phyloP scores from a whole-genome alignment of 2,329 filamentous ascomycete species.

The Cryphonectria naterciae region DNA sequence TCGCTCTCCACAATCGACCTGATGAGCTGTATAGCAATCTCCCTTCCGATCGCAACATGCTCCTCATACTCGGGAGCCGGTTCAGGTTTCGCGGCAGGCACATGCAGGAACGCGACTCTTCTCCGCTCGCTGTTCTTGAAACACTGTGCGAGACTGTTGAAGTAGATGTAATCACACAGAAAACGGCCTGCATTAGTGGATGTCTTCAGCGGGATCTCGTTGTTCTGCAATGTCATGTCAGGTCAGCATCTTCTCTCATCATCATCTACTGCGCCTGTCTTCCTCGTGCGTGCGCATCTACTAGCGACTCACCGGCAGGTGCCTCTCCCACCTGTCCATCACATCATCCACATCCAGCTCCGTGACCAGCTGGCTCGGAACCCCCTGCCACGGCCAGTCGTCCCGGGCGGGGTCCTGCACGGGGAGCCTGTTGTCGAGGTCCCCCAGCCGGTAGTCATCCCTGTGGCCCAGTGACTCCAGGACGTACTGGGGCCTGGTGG shows the following conservation, averaged over 20 bases:
- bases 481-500: constrained; percentile 65
- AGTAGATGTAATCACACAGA: constrained; percentile 80
- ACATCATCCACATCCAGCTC: constrained; percentile 63
- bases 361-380: constrained; percentile 60
- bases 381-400: constrained; percentile 59
- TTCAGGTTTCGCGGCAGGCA: constrained; percentile 76
- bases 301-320: constrained; percentile 50
- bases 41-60: constrained; percentile 52
- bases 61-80: constrained; percentile 60
- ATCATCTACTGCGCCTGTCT: not conserved
- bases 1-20: constrained; percentile 60
- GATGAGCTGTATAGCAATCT: constrained; percentile 58
- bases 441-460: constrained; percentile 70
- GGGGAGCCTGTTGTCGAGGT: constrained; percentile 68
- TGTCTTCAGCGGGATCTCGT: constrained; percentile 53
- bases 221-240: constrained; percentile 37
- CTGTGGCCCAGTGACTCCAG: constrained; percentile 73
- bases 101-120: constrained; percentile 72
- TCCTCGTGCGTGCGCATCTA: not conserved
- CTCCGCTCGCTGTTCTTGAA: constrained; percentile 50
- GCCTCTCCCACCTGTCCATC: constrained; percentile 56
- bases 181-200: constrained; percentile 74
- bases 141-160: constrained; percentile 65
- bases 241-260: constrained; percentile 1
- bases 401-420: constrained; percentile 44